Base-by-base conservation (phyloP, 148 eudicot genomes). In the Diospyros kaki region DNA sequence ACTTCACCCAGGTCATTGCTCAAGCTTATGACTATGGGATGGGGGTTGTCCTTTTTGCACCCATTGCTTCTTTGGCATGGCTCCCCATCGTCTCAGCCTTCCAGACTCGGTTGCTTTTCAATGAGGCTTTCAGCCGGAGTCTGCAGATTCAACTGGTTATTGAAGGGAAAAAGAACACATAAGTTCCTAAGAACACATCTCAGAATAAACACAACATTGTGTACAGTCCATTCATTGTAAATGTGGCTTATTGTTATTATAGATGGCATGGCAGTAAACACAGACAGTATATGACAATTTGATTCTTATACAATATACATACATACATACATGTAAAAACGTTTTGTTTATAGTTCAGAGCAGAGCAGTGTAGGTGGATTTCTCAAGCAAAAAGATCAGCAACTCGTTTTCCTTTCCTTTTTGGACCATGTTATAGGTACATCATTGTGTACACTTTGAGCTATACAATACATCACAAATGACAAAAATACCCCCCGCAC, bases 101-200 rank as follows among this genome's bases (percentile, higher is more conserved):
- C 78, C 98, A 94, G 77, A 90, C 98, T 10, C 93, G 96, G 9
- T 87, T 94, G 73, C 97, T 94, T 75, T 94, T 94, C 89, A 94
- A 94, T 39, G 89, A 90, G 76, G 98, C 98, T 53, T 92, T 86
- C 84, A 94, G 85, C 75, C 83, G 98, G 81, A 89, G 90, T 74
- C 62, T 94, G 48, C 97, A 92, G 53, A 94, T 94, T 81, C 91
- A 86, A 76, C 89, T 82, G 4, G 89, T 94, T 84, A 96, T 94
- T 76, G 80, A 86, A 39, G 90, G 87, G 12, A 89, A 94, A 79
- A 86, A 84, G 92, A 87, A 92, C 28, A 80, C 83, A 69, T 46
- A 59, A 59, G 68, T 86, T 28, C 28, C 28, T 28, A 28, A 28
- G 28, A 28, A 28, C 28, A 28, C 28, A 28, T 28, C 28, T 28